These are phyloP conservation scores for Beta corolliflora DNA, from an alignment of 179 eudicot species.

Conservation along the genomic window DNA sequence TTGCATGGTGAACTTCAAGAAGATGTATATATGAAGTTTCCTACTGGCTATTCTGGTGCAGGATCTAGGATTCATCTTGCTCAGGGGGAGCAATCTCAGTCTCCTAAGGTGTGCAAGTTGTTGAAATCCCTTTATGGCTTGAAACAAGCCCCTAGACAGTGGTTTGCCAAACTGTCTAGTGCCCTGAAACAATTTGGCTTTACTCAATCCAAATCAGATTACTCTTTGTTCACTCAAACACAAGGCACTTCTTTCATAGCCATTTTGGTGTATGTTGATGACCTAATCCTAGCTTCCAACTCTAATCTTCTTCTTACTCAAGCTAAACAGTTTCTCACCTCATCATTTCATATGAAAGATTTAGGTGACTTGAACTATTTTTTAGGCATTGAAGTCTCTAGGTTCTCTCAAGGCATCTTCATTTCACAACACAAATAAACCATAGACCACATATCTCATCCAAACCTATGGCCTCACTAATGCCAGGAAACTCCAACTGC, in stretches of 20 bases:
- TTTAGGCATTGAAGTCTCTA: not conserved
- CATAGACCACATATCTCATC: not conserved
- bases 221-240: not conserved
- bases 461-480: not conserved
- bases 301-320: not conserved
- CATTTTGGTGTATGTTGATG: not conserved
- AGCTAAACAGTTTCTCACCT: not conserved
- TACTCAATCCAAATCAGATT: not conserved
- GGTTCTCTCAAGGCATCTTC: not conserved
- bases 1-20: no score
- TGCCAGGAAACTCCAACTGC: no score
- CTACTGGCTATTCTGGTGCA: no score
- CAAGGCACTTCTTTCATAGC: accelerated
- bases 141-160: slow-evolving; percentile 1
- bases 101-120: not conserved
- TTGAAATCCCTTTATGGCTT: not conserved
- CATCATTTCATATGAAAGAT: not conserved
- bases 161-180: not conserved
- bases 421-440: not conserved
- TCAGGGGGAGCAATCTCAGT: no score
- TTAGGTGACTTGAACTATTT: not conserved
- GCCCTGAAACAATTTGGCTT: not conserved
- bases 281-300: not conserved
- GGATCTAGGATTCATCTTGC: no score
- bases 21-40: no score